Evolutionary conservation across 1,284 basidiomycete genomes (phyloP).

Genomic region (Phenoliferia sp.): DNA sequence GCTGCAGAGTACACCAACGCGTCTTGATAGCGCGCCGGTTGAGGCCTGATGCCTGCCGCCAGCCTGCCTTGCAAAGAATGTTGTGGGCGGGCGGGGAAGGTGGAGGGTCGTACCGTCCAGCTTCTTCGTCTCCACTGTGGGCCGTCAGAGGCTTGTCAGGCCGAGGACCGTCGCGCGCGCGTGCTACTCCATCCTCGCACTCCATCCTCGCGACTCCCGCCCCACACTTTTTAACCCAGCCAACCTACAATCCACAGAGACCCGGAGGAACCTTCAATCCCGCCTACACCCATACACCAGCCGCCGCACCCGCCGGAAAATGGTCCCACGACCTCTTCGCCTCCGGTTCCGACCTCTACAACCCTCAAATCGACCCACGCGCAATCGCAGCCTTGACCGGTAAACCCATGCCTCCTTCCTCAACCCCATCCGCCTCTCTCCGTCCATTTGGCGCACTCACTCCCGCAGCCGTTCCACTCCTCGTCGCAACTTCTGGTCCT

Average conservation of each 20-base stretch:
- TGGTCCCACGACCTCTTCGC: slow-evolving; percentile 29
- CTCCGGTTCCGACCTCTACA: slow-evolving; percentile 12
- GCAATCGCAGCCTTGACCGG: neutral
- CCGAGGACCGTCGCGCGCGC: no score
- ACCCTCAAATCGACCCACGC: slow-evolving; percentile 9
- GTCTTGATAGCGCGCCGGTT: no score
- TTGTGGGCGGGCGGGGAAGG: no score
- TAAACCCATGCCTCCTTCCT: neutral
- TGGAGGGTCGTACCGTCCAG: no score
- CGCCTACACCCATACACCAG: neutral
- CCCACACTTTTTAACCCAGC: no score
- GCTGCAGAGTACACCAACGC: no score
- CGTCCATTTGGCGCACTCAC: slow-evolving; percentile 22
- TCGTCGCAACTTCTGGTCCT: neutral
- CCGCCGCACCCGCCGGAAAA: slow-evolving; percentile 4
- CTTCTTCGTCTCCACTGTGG: no score
- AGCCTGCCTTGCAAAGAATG: no score
- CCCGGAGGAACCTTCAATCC: no score
- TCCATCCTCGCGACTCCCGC: neutral
- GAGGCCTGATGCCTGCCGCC: no score
- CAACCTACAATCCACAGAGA: no score
- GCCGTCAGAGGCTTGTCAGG: no score
- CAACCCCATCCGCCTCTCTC: neutral
- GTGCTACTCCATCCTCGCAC: neutral
- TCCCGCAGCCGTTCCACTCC: slow-evolving; percentile 5